Base-by-base conservation (phyloP, 768 basidiomycete species). In the Harrya chromipes region DNA sequence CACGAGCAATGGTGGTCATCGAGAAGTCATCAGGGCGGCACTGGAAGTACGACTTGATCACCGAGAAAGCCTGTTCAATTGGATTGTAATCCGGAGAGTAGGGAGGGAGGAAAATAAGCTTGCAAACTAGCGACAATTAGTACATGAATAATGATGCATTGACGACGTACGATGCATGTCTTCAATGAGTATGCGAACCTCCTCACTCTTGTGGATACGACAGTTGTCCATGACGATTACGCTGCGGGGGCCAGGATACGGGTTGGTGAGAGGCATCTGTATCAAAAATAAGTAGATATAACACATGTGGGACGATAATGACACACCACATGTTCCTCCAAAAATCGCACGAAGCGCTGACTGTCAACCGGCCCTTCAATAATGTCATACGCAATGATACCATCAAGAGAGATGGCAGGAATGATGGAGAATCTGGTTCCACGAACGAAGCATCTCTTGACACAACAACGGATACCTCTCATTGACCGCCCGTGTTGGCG, bases 51-150 rank as follows among this genome's bases (percentile, higher is more conserved):
- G 40, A 10, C 8, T 49, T 46, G 40, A 53, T 31, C 0, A 20
- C 5, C 0, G 26, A 53, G 14, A 53, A 53, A 2, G 43, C 52
- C 70, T 67, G 42, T 29, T 70, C 62, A 36, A 72, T 70, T 0
- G 61, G 70, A 27, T 71, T 65, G 65, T 47, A 51, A 29, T 51
- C n/a, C 0, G 26, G 39, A 3, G 26, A 51, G 33, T 51, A 46
- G 1, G 64, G 65, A 0, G 64, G 67, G 0, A 70, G 43, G 39
- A 50, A 67, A n/a, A 64, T 53, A 3, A 66, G 62, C 9, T 51
- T 59, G 40, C 59, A 66, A 0, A 56, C 65, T 56, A 45, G 4
- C 46, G 13, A 49, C 4, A 47, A 24, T 54, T 10, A 48, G 36
- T 16, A 42, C 4, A 29, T 29, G 20, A 14, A 40, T 10, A 9